Percentiles rank a stretch among this genome's conserved stretches.
These are phyloP conservation scores for Diplotaxis tenuifolia DNA, from an alignment of 345 rosid species.

Conservation along the genomic window DNA sequence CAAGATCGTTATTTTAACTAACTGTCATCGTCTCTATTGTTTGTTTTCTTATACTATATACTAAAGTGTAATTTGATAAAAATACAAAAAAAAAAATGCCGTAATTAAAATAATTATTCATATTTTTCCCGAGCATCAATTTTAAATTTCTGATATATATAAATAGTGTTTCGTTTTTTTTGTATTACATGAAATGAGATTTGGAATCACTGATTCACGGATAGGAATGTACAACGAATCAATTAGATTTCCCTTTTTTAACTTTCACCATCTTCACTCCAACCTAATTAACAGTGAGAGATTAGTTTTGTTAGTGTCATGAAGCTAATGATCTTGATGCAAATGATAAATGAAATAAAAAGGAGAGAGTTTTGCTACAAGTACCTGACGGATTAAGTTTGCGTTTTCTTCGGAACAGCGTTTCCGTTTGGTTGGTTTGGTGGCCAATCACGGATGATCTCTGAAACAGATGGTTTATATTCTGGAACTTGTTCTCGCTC, in stretches of 20 bases:
- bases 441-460: constrained; percentile 39
- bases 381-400: not conserved
- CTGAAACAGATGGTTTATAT: constrained; percentile 34
- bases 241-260: not conserved
- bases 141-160: not conserved
- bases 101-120: not conserved
- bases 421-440: constrained; percentile 23
- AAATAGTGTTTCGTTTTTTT: not conserved
- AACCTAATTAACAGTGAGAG: not conserved
- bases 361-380: not conserved
- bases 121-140: not conserved
- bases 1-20: constrained; percentile 4
- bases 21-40: not conserved
- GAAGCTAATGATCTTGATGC: not conserved
- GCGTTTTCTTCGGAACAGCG: constrained; percentile 6
- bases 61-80: not conserved
- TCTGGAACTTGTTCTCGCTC: constrained; percentile 11
- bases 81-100: not conserved
- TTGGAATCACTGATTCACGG: not conserved
- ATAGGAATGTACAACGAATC: constrained; percentile 16
- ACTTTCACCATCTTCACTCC: not conserved
- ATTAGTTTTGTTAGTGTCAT: not conserved
- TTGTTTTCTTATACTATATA: not conserved
- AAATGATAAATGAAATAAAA: not conserved
- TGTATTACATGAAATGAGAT: constrained; percentile 9